Conservation (phyloP, 805 yeast genomes). For the Pichia eremophila region DNA sequence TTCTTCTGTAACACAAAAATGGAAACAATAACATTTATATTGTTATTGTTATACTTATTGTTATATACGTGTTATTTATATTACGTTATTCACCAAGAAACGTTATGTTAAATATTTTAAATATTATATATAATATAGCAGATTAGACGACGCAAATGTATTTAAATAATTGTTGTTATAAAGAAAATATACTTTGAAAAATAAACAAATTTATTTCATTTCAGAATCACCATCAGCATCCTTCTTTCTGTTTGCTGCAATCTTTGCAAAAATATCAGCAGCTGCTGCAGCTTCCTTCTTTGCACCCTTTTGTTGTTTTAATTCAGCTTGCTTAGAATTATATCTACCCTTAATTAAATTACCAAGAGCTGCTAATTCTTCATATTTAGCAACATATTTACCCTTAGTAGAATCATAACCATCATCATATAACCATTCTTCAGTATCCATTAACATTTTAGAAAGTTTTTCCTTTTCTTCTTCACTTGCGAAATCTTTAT, state of each 20-base stretch:
- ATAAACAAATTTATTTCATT: slow-evolving; percentile 17
- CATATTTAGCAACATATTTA: slow-evolving; percentile 94
- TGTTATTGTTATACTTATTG: no score
- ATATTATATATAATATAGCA: no score
- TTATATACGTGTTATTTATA: no score
- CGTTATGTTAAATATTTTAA: no score
- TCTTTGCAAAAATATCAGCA: slow-evolving; percentile 48
- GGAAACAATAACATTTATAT: no score
- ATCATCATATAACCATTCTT: slow-evolving; percentile 97
- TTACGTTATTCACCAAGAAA: no score
- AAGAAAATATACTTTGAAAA: not conserved
- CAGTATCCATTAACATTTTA: slow-evolving; percentile 71
- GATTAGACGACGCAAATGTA: no score
- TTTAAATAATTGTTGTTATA: not conserved
- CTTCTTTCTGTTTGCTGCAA: slow-evolving; percentile 59
- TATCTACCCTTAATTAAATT: slow-evolving; percentile 94
- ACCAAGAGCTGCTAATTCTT: slow-evolving; percentile 91
- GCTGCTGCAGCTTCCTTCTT: slow-evolving; percentile 43
- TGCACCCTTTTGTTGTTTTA: slow-evolving; percentile 78
- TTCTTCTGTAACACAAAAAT: no score
- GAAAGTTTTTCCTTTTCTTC: slow-evolving; percentile 78
- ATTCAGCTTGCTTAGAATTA: slow-evolving; percentile 89
- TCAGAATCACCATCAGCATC: slow-evolving; percentile 28
- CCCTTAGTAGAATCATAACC: slow-evolving; percentile 96
- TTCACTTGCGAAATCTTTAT: slow-evolving; percentile 79